Base-by-base conservation (phyloP, 441 rosid species). In the Euphorbia schlechtendalii region DNA sequence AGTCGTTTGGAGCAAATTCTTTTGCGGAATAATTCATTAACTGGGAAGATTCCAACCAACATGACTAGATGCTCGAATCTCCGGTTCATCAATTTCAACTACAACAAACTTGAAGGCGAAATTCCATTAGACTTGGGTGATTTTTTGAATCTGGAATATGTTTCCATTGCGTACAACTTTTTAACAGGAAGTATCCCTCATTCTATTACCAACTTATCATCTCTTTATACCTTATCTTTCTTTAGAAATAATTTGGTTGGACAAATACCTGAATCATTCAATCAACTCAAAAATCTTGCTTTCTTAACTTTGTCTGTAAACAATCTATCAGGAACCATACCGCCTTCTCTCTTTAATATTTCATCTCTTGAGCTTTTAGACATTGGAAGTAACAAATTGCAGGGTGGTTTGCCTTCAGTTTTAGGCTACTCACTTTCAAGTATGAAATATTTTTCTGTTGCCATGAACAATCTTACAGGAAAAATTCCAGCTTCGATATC, bases 131-230 rank as follows among this genome's bases (percentile, higher is more conserved):
- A 45, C 11, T 18, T 66, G 2, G 61, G 43, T 4, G 12, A 30
- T 10, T 66, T 66, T 30, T 56, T 20, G 0, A 66, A 43, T 5
- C 63, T 66, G 9, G 21, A 27, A 25, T 3, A 8, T 12, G 15
- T 66, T 11, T 0, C 2, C 12, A 14, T 66, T 7, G 6, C 18
- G 8, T 1, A n/a, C 9, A 66, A 66, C 12, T 3, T 18, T 17
- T 12, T 66, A 12, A 43, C 46, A 10, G 63, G 69, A 20, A 27
- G 5, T n/a, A 56, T 66, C 4, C 69, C 63, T 17, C 4, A 8
- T 20, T 56, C 63, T 45, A 8, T 56, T 25, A 55, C 55, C 9
- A 66, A 56, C 51, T 45, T 64, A 14, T 34, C 67, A 20, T 25
- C 34, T 32, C 57, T 64, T 12, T 24, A 4, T 5, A 17, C 12